Evolutionary conservation across 148 eudicot genomes (phyloP).

Genomic region (Euryodendron excelsum): DNA sequence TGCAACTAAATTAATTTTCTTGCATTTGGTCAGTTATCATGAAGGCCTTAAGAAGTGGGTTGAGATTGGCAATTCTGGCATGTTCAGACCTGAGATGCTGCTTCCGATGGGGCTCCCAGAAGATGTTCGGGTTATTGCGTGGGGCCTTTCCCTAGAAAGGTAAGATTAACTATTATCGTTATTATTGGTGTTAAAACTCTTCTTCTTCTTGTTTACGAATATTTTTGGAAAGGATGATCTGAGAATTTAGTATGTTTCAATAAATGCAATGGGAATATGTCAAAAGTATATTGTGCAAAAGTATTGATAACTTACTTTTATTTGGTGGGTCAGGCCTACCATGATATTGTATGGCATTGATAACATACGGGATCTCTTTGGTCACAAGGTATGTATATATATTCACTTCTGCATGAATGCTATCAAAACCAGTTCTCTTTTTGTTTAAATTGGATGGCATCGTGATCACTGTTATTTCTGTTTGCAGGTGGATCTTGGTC

Average conservation of each 20-base stretch:
- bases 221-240: no score
- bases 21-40: constrained; percentile 57
- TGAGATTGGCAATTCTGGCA: constrained; percentile 91
- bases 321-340: constrained; percentile 55
- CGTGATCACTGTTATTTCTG: not conserved
- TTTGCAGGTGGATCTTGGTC: constrained; percentile 73
- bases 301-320: not conserved
- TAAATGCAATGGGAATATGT: not conserved
- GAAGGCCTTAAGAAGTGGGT: constrained; percentile 93
- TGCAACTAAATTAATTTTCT: not conserved
- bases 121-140: constrained; percentile 93
- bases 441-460: not conserved
- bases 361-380: constrained; percentile 86
- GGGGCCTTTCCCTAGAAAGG: constrained; percentile 99
- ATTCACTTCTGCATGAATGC: not conserved
- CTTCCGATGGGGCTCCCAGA: constrained; percentile 97
- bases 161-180: no score
- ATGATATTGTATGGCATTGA: constrained; percentile 84
- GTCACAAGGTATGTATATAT: constrained; percentile 78
- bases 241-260: not conserved
- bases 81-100: constrained; percentile 96
- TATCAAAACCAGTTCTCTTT: no score
- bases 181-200: no score
- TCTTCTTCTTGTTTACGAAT: no score
- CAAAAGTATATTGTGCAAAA: not conserved